Percentiles rank a stretch among this genome's conserved stretches.
Evolutionary conservation across 106 monocot species (phyloP).

Genomic region (Platanthera guangdongensis): DNA sequence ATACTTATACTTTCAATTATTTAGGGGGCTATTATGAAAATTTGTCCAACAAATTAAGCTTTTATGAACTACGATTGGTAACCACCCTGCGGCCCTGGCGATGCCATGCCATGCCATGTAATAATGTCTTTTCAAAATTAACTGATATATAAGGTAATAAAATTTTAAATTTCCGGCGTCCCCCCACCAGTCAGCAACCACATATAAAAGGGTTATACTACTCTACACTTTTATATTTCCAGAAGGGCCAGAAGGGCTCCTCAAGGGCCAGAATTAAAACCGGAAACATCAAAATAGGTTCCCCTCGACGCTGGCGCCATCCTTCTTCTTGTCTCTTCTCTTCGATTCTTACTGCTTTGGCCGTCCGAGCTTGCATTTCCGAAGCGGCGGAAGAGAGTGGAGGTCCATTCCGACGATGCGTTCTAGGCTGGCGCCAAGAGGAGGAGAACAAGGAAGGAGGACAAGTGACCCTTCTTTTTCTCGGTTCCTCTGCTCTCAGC

Average conservation of each 20-base stretch:
- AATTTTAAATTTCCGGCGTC: too few species aligned
- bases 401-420: not conserved
- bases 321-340: constrained; percentile 7
- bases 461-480: constrained; percentile 1
- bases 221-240: not conserved
- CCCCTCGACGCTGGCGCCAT: not conserved
- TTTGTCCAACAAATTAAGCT: too few species aligned
- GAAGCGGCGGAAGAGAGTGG: not conserved
- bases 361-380: not conserved
- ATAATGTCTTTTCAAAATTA: too few species aligned
- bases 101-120: too few species aligned
- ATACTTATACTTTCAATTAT: too few species aligned
- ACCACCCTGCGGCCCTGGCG: too few species aligned
- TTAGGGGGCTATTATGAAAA: too few species aligned
- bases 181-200: not conserved
- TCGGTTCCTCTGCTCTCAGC: not conserved
- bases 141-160: too few species aligned
- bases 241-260: not conserved
- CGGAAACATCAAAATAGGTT: not conserved
- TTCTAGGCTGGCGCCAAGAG: not conserved
- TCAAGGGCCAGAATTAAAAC: not conserved
- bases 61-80: too few species aligned
- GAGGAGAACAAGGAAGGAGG: constrained; percentile 3
- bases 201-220: not conserved
- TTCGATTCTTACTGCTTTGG: not conserved